Conservation (phyloP, 2,329 filamentous ascomycete species). For the Dothidotthia symphoricarpi region DNA sequence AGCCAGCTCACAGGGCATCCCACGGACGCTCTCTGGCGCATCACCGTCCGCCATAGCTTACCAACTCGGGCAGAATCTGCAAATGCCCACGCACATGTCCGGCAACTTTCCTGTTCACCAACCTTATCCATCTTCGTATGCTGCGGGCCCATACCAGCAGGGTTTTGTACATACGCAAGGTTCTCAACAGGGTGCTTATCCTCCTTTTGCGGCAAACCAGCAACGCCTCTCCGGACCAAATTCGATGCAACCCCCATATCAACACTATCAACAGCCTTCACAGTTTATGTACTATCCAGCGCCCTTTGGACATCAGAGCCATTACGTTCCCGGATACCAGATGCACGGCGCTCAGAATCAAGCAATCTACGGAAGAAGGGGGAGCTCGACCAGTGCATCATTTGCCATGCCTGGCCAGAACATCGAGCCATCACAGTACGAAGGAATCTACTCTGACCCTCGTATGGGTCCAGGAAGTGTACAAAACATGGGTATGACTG, state of each 20-base stretch:
- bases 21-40: constrained; percentile 38
- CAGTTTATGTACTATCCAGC: constrained; percentile 39
- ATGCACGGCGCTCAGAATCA: constrained; percentile 26
- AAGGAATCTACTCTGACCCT: constrained; percentile 16
- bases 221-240: constrained; percentile 22
- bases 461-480: constrained; percentile 8
- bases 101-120: constrained; percentile 23
- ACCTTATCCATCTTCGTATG: constrained; percentile 29
- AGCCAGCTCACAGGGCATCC: constrained; percentile 25
- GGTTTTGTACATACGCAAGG: constrained; percentile 27
- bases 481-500: constrained; percentile 3
- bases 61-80: constrained; percentile 41
- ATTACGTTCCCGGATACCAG: constrained; percentile 27
- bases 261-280: constrained; percentile 31
- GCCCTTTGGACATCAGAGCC: constrained; percentile 31
- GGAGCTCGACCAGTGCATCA: constrained; percentile 22
- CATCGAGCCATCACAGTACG: constrained; percentile 22
- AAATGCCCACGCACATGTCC: constrained; percentile 30
- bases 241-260: constrained; percentile 29
- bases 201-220: constrained; percentile 24
- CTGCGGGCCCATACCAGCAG: constrained; percentile 28
- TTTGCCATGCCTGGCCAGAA: constrained; percentile 19
- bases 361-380: constrained; percentile 32
- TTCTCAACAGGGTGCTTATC: constrained; percentile 24
- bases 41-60: constrained; percentile 44